A percentile compares a stretch with the other conserved stretches of the same genome.
Evolutionary conservation across 1,284 basidiomycete genomes (phyloP).

Genomic region (Phellopilus nigrolimitatus): DNA sequence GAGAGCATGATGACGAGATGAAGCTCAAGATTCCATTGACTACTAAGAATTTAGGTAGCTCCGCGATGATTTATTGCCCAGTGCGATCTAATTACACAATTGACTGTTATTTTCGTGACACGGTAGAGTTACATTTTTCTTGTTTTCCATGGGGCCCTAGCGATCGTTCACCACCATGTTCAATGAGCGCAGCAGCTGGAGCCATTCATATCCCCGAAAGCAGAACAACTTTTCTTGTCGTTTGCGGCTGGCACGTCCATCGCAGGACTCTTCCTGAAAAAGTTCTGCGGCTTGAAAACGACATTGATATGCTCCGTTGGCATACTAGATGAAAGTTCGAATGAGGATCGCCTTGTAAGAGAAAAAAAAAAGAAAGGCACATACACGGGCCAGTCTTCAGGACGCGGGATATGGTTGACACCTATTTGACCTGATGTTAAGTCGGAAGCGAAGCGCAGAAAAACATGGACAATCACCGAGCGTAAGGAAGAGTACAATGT

Average conservation of each 20-base stretch:
- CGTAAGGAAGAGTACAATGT: constrained; percentile 40
- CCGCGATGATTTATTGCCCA: too few species aligned
- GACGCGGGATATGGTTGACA: constrained; percentile 77
- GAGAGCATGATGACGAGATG: too few species aligned
- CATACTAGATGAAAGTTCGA: constrained; percentile 56
- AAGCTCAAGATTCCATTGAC: too few species aligned
- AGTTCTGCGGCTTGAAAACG: constrained; percentile 79
- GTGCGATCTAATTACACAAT: too few species aligned
- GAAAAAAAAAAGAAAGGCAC: constrained; percentile 26
- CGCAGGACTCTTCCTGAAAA: constrained; percentile 80
- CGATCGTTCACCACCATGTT: not conserved
- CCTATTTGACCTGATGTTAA: constrained; percentile 34
- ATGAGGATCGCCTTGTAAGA: constrained; percentile 1
- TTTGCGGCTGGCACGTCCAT: constrained; percentile 78
- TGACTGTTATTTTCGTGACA: too few species aligned
- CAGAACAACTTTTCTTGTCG: constrained; percentile 58
- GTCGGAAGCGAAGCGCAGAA: not conserved
- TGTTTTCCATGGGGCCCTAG: not conserved
- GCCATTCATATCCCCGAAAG: constrained; percentile 36
- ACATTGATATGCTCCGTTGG: constrained; percentile 75
- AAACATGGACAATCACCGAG: not conserved
- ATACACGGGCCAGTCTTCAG: constrained; percentile 87
- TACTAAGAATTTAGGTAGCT: too few species aligned
- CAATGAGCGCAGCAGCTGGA: not conserved
- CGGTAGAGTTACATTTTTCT: too few species aligned